Percentiles rank a stretch among this genome's conserved stretches.
These are phyloP conservation scores for Myriosclerotinia curreyana DNA, from an alignment of 2,329 filamentous ascomycete genomes.

Conservation along the genomic window DNA sequence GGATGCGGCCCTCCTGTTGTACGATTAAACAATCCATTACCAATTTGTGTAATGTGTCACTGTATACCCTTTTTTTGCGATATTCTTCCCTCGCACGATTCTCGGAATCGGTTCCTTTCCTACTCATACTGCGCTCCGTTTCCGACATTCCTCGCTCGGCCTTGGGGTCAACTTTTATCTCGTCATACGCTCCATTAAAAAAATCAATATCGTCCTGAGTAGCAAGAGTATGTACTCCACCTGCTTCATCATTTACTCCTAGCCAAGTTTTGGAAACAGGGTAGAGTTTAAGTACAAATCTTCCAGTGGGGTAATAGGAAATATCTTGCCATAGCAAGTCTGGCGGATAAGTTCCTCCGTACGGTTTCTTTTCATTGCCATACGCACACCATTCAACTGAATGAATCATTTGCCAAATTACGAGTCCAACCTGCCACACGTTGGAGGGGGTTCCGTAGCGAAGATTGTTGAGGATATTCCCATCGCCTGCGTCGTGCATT, in stretches of 20 bases:
- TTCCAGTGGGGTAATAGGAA: not conserved
- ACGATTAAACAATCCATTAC: slow-evolving; percentile 15
- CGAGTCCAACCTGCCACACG: slow-evolving; percentile 11
- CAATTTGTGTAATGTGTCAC: not conserved
- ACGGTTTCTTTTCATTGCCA: not conserved
- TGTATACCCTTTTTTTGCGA: not conserved
- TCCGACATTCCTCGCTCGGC: not conserved
- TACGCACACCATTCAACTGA: not conserved
- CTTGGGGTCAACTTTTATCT: not conserved
- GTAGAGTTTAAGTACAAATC: not conserved
- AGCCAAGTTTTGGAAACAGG: not conserved
- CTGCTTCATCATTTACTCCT: not conserved
- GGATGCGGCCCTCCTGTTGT: slow-evolving; percentile 1
- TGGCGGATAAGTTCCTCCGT: not conserved
- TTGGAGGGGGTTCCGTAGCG: slow-evolving; percentile 9
- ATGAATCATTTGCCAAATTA: slow-evolving; percentile 9
- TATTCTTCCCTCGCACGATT: not conserved
- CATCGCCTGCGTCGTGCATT: not conserved
- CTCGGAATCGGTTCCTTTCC: not conserved
- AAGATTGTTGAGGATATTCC: slow-evolving; percentile 11
- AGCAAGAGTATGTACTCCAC: slow-evolving; percentile 11
- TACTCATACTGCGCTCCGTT: not conserved
- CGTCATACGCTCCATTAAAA: not conserved
- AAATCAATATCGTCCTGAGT: slow-evolving; percentile 9
- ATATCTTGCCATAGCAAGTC: not conserved